Conservation (phyloP, 179 eudicot genomes). For the Silene noctiflora region DNA sequence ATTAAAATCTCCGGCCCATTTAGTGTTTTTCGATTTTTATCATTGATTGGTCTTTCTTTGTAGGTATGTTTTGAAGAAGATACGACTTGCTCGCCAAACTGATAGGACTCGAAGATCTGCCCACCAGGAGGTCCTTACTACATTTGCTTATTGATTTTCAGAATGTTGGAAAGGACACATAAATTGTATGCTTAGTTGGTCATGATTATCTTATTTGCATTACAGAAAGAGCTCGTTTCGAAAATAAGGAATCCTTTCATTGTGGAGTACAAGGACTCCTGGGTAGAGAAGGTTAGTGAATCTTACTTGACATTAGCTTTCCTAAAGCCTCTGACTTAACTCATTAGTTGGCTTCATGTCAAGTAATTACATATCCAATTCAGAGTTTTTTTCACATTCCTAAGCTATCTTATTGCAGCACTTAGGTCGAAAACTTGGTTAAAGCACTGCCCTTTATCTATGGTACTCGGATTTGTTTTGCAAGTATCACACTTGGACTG, state of each 20-base stretch:
- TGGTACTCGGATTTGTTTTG: no score
- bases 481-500: no score
- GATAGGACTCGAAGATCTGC: slow-evolving; percentile 53
- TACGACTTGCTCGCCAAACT: slow-evolving; percentile 53
- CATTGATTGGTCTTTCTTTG: slow-evolving; percentile 10
- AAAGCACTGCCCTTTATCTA: not conserved
- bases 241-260: slow-evolving; percentile 68
- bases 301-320: not conserved
- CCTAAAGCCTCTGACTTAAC: not conserved
- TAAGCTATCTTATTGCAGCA: not conserved
- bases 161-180: not conserved
- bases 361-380: not conserved
- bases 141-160: not conserved
- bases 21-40: not conserved
- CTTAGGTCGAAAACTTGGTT: not conserved
- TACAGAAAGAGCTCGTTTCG: slow-evolving; percentile 88
- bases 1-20: no score
- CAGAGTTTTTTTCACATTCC: not conserved
- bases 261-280: slow-evolving; percentile 94
- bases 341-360: not conserved
- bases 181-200: not conserved
- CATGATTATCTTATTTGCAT: slow-evolving; percentile 15
- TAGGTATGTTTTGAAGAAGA: slow-evolving; percentile 53
- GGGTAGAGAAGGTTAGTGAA: slow-evolving; percentile 89
- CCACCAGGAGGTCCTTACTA: slow-evolving; percentile 41